phyloP scores from a whole-genome alignment of 106 monocot species.

The Apostasia ramifera region DNA sequence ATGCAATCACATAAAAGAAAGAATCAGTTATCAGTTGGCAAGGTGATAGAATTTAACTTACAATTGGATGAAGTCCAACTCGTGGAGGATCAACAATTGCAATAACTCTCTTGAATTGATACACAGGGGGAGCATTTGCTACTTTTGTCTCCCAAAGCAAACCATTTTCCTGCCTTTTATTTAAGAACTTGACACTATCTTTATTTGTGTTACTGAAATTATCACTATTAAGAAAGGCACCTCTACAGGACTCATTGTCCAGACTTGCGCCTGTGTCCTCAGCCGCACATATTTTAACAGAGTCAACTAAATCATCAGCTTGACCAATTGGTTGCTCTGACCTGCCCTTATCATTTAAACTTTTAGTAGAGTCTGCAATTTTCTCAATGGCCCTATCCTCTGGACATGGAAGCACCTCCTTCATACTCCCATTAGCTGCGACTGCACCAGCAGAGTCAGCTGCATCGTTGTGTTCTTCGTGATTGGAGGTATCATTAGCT shows the following conservation, averaged over 20 bases:
- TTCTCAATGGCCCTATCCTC: neutral
- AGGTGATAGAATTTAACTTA: conserved; percentile 27
- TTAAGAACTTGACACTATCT: neutral
- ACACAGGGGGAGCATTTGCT: conserved; percentile 4
- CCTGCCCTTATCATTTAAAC: neutral
- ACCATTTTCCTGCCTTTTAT: neutral
- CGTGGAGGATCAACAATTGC: conserved; percentile 97
- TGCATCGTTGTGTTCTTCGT: neutral
- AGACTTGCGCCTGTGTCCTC: neutral
- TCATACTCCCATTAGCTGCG: conserved; percentile 3
- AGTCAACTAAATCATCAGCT: neutral
- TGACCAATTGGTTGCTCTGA: conserved; percentile 4
- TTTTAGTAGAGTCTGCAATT: neutral
- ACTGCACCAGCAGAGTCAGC: neutral
- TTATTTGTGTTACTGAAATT: neutral
- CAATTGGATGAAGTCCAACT: conserved; percentile 77
- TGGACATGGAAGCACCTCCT: conserved; percentile 7
- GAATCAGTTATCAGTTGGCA: neutral
- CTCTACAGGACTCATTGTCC: neutral
- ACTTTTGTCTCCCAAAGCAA: neutral
- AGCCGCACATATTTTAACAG: conserved; percentile 9
- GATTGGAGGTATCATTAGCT: conserved; percentile 4
- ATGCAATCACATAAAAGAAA: neutral
- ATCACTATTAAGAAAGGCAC: neutral
- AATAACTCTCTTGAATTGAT: conserved; percentile 68